phyloP scores from a whole-genome alignment of 2,329 filamentous ascomycete species.

The Fusarium irregulare region DNA sequence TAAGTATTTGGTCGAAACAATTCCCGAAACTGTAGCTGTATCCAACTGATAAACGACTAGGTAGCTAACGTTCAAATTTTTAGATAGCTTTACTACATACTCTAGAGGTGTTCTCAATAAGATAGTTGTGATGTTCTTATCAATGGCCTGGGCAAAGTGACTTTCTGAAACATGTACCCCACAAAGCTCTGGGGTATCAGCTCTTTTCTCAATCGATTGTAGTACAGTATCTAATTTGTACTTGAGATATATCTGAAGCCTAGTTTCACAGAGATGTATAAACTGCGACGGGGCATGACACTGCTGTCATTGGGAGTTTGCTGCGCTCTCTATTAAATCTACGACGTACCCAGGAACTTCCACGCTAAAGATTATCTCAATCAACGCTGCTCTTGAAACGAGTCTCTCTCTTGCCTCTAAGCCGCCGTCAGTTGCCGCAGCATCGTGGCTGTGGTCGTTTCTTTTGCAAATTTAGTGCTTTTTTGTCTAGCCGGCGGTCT shows the following conservation, averaged over 20 bases:
- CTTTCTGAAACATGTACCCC: slow-evolving; percentile 7
- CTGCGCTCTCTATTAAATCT: no score
- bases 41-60: slow-evolving; percentile 11
- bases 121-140: neutral
- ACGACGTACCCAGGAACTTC: no score
- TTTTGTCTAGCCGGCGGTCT: neutral
- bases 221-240: slow-evolving; percentile 1
- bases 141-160: neutral
- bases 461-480: no score
- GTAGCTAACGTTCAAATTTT: slow-evolving; percentile 4
- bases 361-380: no score
- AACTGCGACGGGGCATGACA: no score
- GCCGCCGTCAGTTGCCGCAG: no score
- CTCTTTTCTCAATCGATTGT: neutral
- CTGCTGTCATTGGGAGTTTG: no score
- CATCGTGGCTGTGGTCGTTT: no score
- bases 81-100: slow-evolving; percentile 23
- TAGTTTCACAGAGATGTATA: no score
- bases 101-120: slow-evolving; percentile 19
- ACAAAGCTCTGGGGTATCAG: neutral
- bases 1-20: slow-evolving; percentile 6
- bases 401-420: no score
- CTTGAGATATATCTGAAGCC: slow-evolving; percentile 10
- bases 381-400: no score
- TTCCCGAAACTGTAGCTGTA: slow-evolving; percentile 15